Evolutionary conservation across 2,329 filamentous ascomycete species (phyloP).

Genomic region (Lecanosticta acicola): DNA sequence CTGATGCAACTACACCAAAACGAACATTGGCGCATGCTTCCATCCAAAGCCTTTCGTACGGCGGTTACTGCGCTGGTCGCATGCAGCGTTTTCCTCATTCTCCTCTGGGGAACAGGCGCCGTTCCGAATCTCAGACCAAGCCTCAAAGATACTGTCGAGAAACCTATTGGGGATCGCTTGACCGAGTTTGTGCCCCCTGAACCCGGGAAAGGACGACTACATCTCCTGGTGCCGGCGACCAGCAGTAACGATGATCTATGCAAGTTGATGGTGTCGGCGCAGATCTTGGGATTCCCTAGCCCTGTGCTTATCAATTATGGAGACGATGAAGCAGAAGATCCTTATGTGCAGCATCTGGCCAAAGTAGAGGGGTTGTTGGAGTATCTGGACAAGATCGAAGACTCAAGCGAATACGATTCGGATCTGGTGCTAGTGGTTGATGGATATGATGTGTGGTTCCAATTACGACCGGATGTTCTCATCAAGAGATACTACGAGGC

Average conservation of each 20-base stretch:
- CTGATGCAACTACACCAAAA: too few species aligned
- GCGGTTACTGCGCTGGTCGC: conserved; percentile 5
- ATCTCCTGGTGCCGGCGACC: conserved; percentile 50
- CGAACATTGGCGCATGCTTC: conserved; percentile 7
- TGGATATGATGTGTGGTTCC: conserved; percentile 59
- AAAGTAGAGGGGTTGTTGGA: conserved; percentile 43
- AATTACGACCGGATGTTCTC: conserved; percentile 58
- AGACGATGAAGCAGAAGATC: conserved; percentile 28
- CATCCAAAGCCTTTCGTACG: conserved; percentile 10
- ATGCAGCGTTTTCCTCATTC: neutral
- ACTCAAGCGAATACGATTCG: conserved; percentile 41
- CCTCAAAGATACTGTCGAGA: neutral
- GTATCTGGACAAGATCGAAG: conserved; percentile 37
- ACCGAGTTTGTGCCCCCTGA: conserved; percentile 1
- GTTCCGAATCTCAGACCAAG: neutral
- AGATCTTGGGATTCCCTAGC: conserved; percentile 55
- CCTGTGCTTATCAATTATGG: conserved; percentile 50
- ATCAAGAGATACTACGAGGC: conserved; percentile 41
- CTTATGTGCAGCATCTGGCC: conserved; percentile 41
- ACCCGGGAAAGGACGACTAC: conserved; percentile 37
- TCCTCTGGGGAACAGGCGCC: neutral
- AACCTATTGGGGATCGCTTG: neutral
- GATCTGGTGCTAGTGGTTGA: conserved; percentile 61
- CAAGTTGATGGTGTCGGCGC: conserved; percentile 52
- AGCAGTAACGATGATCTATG: conserved; percentile 49